A percentile compares a stretch with the other conserved stretches of the same genome.
phyloP scores from a whole-genome alignment of 139 green algal species.

The Chlorella vulgaris region DNA sequence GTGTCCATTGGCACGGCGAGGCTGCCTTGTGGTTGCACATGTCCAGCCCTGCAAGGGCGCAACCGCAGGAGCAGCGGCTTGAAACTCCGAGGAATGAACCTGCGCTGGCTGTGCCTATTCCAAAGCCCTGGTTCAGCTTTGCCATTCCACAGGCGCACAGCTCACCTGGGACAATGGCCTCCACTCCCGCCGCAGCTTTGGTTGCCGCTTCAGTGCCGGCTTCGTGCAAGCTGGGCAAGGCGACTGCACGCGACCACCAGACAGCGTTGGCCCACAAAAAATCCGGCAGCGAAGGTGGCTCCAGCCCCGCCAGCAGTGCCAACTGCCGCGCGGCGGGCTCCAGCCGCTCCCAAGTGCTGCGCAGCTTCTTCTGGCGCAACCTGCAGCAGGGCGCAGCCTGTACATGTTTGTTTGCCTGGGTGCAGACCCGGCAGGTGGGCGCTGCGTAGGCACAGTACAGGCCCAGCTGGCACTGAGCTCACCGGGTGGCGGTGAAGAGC shows the following conservation, averaged over 20 bases:
- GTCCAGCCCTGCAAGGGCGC: conserved; percentile 68
- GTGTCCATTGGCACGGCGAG: conserved; percentile 62
- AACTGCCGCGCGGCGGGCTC: conserved; percentile 39
- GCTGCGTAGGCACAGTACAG: background rate
- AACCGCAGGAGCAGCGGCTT: background rate
- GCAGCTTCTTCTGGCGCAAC: conserved; percentile 43
- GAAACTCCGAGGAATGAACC: too few relatives aligned
- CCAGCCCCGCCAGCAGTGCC: conserved; percentile 24
- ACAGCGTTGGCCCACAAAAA: conserved; percentile 73
- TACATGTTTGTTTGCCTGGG: background rate
- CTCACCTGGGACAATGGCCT: conserved; percentile 69
- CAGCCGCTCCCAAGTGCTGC: conserved; percentile 39
- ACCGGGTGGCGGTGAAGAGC: conserved; percentile 60
- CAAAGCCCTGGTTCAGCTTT: too few relatives aligned
- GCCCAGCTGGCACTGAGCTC: background rate
- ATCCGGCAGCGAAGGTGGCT: conserved; percentile 56
- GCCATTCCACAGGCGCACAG: too few relatives aligned
- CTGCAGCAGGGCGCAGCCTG: conserved; percentile 17
- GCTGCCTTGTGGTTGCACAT: conserved; percentile 79
- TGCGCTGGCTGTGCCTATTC: background rate
- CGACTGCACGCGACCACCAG: conserved; percentile 53
- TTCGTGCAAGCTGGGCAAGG: conserved; percentile 38
- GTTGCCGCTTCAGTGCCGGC: too few relatives aligned
- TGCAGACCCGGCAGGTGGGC: background rate
- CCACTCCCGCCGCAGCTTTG: too few relatives aligned